A percentile compares a stretch with the other conserved stretches of the same genome.
Evolutionary conservation across 306 rosid species (phyloP).

Genomic region (Trifolium subterraneum): DNA sequence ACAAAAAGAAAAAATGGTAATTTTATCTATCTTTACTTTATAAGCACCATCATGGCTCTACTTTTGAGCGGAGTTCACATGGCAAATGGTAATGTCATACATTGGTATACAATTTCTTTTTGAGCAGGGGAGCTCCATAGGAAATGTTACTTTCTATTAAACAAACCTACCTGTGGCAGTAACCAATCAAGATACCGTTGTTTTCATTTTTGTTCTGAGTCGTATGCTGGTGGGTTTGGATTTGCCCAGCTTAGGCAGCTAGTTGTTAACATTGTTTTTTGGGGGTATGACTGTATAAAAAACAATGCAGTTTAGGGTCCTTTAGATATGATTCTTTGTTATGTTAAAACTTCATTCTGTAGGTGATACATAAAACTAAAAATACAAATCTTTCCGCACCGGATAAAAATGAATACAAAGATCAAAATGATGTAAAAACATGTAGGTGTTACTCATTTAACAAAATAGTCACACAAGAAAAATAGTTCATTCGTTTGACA

Average conservation of each 20-base stretch:
- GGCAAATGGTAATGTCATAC: too few relatives aligned
- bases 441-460: neutral
- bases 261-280: neutral
- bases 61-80: too few relatives aligned
- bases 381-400: neutral
- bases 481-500: constrained; percentile 5
- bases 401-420: neutral
- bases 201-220: neutral
- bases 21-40: too few relatives aligned
- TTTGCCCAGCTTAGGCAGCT: neutral
- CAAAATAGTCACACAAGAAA: constrained; percentile 4
- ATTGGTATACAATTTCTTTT: too few relatives aligned
- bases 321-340: neutral
- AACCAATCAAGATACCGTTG: neutral
- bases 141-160: neutral
- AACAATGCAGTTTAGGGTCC: neutral
- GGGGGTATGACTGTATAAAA: neutral
- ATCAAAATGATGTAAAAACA: neutral
- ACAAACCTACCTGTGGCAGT: neutral
- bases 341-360: neutral
- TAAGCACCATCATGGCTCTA: too few relatives aligned
- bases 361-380: neutral
- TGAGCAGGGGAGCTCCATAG: neutral
- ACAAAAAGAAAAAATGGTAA: too few relatives aligned
- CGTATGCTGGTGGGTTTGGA: neutral